These are phyloP conservation scores for Pouteria glomerata DNA, from an alignment of 148 eudicot genomes.

Conservation along the genomic window DNA sequence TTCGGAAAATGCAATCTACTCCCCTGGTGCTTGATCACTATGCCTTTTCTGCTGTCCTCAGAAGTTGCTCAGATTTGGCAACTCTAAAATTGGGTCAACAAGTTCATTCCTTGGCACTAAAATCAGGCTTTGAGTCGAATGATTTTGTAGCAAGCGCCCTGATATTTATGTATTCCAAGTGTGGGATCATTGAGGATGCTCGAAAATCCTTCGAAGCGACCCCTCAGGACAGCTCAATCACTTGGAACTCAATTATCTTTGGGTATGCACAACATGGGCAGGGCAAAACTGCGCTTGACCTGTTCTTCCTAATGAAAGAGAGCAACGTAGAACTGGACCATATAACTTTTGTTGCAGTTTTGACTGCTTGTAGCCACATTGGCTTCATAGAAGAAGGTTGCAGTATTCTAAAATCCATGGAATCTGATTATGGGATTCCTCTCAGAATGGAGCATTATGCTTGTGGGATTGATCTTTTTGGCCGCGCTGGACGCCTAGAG, in stretches of 20 bases:
- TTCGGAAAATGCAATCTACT: slow-evolving; percentile 40
- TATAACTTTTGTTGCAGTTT: slow-evolving; percentile 65
- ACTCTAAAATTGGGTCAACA: slow-evolving; percentile 51
- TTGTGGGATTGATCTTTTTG: slow-evolving; percentile 56
- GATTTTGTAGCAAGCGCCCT: slow-evolving; percentile 54
- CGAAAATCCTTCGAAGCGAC: slow-evolving; percentile 45
- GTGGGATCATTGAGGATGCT: slow-evolving; percentile 53
- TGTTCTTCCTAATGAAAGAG: slow-evolving; percentile 42
- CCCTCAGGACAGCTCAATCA: slow-evolving; percentile 35
- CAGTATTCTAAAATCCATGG: slow-evolving; percentile 39
- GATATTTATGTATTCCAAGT: slow-evolving; percentile 60
- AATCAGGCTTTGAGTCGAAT: slow-evolving; percentile 44
- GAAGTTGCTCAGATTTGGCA: slow-evolving; percentile 63
- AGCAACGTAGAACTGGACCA: slow-evolving; percentile 47
- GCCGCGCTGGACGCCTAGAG: slow-evolving; percentile 53
- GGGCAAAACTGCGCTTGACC: slow-evolving; percentile 45
- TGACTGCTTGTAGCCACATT: slow-evolving; percentile 63
- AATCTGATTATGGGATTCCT: slow-evolving; percentile 40
- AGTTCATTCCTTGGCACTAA: slow-evolving; percentile 50
- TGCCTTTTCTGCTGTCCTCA: slow-evolving; percentile 57
- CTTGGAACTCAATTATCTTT: slow-evolving; percentile 65
- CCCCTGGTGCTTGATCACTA: slow-evolving; percentile 49
- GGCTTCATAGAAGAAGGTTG: slow-evolving; percentile 67
- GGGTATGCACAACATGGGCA: slow-evolving; percentile 68
- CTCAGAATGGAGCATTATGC: slow-evolving; percentile 71